Evolutionary conservation across 306 rosid species (phyloP), one percentile per base, ranked within the genome.

Genomic region (Rosa multiflora): DNA sequence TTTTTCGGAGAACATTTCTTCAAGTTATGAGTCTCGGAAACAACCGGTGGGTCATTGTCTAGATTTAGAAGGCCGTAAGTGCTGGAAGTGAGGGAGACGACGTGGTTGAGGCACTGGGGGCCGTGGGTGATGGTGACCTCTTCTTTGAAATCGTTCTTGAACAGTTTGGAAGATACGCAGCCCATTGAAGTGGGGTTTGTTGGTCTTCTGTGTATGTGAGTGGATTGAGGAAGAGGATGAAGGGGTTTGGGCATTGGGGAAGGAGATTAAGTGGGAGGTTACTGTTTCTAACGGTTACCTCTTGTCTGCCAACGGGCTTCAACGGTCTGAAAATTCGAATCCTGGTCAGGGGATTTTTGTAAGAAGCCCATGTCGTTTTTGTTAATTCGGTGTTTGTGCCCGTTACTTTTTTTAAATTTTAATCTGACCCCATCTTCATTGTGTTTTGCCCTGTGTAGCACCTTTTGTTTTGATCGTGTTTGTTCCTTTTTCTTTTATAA

Each of bases 281-380:
- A 18, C 21, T 61, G 79, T n/a, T 52, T 56, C 77, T 47, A 87
- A 92, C 98, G 91, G 98, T 89, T 92, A 82, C 85, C 64, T 29
- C 23, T 70, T 83, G 86, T 84, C 85, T 44, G 42, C 72, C 74
- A 78, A 87, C 89, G 86, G 96, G 86, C 70, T 88, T 88, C 85
- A 94, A 94, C 97, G 98, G 97, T 94, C 93, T 62, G 76, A 85
- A 87, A 87, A 71, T 91, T 93, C 92, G 94, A 93, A 93, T 79
- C 81, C 23, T 56, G 17, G 46, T 20, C 21, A 10, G 39, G 55
- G 69, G n/a, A n/a, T 67, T 78, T 80, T 81, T 42, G 51, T 75
- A 8, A 40, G 73, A 79, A 61, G 70, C 75, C 83, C 76, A 6
- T 69, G 42, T 35, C 29, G 14, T 78, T 75, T 69, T 79, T 53